These are phyloP conservation scores for Hypoxylon crocopeplum DNA, from an alignment of 495 filamentous ascomycete genomes.

Conservation along the genomic window DNA sequence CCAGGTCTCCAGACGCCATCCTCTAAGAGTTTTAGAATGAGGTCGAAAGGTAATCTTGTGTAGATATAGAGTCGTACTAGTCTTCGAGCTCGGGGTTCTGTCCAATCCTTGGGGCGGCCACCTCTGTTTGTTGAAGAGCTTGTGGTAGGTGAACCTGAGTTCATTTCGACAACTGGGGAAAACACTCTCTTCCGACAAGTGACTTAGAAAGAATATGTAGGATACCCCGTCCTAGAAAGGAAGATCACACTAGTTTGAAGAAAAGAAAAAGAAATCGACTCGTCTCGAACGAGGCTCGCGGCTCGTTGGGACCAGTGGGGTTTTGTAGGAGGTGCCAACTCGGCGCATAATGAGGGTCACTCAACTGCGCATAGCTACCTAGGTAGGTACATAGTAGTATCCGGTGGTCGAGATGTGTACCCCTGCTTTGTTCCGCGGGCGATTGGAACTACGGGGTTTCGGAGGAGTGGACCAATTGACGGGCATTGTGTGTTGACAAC, in stretches of 20 bases:
- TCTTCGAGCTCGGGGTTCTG: constrained; percentile 50
- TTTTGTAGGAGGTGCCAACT: constrained; percentile 21
- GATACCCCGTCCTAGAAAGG: constrained; percentile 9
- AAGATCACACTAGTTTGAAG: neutral
- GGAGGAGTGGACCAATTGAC: constrained; percentile 11
- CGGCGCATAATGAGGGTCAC: constrained; percentile 3
- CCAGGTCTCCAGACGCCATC: constrained; percentile 52
- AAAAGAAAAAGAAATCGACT: constrained; percentile 2
- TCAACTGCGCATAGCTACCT: neutral
- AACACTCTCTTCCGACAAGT: neutral
- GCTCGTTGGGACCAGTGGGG: constrained; percentile 26
- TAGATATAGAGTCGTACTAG: constrained; percentile 54
- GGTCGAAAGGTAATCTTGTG: constrained; percentile 51
- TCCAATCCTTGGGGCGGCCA: constrained; percentile 55
- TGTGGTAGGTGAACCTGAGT: constrained; percentile 41
- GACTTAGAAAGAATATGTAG: constrained; percentile 6
- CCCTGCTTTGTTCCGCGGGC: neutral
- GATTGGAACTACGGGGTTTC: constrained; percentile 6
- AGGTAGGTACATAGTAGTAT: neutral
- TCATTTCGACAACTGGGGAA: constrained; percentile 24
- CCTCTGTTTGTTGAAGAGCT: constrained; percentile 43
- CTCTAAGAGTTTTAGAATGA: constrained; percentile 52
- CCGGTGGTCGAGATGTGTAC: too few relatives aligned
- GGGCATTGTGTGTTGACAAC: neutral
- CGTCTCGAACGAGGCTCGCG: constrained; percentile 26